Evolutionary conservation across 208 protist species (phyloP).

Genomic region (Crithidia sp.): DNA sequence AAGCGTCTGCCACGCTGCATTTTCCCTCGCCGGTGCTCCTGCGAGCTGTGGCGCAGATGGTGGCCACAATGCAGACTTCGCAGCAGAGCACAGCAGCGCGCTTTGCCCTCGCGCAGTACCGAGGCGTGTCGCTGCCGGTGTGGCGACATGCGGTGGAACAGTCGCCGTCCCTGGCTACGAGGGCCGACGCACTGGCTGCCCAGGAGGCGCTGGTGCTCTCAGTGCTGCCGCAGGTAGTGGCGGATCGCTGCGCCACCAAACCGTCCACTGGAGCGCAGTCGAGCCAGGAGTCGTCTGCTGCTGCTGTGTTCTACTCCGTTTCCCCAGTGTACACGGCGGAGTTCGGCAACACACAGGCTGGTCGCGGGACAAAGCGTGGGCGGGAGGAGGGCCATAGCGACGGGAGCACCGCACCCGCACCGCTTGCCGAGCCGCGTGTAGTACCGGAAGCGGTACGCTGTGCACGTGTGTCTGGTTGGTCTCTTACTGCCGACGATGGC

Average conservation of each 20-base stretch:
- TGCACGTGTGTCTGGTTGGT: not conserved
- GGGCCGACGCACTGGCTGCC: not conserved
- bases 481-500: not conserved
- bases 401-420: not conserved
- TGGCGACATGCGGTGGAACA: conserved; percentile 2
- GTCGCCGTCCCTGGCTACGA: not conserved
- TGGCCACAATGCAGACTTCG: conserved; percentile 26
- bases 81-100: conserved; percentile 13
- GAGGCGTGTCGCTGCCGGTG: conserved; percentile 15
- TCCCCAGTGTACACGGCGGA: not conserved
- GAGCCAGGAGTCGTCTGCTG: no score
- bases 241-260: not conserved
- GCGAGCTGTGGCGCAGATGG: conserved; percentile 32
- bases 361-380: not conserved
- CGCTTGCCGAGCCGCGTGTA: not conserved
- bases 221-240: conserved; percentile 29
- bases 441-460: not conserved
- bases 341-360: not conserved
- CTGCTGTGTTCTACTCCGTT: conserved; percentile 1
- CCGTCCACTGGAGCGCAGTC: no score
- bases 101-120: conserved; percentile 20
- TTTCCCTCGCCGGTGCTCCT: conserved; percentile 26
- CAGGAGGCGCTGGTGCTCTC: conserved; percentile 22
- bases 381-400: not conserved
- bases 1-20: not conserved